Base-by-base conservation (phyloP, 2,329 filamentous ascomycete species). In the Dactylellina drechsleri region DNA sequence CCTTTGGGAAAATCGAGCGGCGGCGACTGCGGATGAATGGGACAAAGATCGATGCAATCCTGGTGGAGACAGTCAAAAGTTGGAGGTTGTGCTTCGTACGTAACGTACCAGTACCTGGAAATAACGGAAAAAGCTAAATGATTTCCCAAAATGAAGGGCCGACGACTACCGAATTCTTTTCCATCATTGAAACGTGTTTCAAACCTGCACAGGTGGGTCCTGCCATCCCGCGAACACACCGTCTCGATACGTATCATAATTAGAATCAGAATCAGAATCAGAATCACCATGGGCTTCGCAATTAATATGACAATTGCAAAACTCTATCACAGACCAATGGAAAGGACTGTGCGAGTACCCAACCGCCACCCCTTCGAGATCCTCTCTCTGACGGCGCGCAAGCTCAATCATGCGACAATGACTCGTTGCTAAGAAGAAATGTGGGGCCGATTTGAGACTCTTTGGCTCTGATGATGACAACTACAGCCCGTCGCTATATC, bases 101-200 rank as follows among this genome's bases (percentile, higher is more conserved):
- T 49, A 45, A 47, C 62, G 31, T 31, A 50, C 45, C 23, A 23
- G 49, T 61, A 54, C 53, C 31, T 54, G 54, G 54, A 58, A 36
- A 58, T 58, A 58, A 45, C 13, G 13, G 43, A 6, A 12, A 47
- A 12, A 18, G 43, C 13, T 3, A 10, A 2, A 36, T 13, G 23
- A 13, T 28, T 36, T 66, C 36, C 47, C 52, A 16, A 36, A 57
- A 18, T 54, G 41, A 61, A 16, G 26, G 23, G 50, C 20, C 50
- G 49, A 52, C 52, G 52, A 20, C 20, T 15, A 31, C 53, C 53
- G 26, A 54, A 8, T n/a, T 45, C 56, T 61, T 59, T 50, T 10
- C 31, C 54, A 66, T 65, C 47, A 65, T 76, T 76, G 77, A 77
- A 76, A 77, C 72, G 45, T 68, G 77, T 78, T 78, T 45, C 54